Evolutionary conservation across 2,329 filamentous ascomycete genomes (phyloP).

Genomic region (Xylariaceae sp.): DNA sequence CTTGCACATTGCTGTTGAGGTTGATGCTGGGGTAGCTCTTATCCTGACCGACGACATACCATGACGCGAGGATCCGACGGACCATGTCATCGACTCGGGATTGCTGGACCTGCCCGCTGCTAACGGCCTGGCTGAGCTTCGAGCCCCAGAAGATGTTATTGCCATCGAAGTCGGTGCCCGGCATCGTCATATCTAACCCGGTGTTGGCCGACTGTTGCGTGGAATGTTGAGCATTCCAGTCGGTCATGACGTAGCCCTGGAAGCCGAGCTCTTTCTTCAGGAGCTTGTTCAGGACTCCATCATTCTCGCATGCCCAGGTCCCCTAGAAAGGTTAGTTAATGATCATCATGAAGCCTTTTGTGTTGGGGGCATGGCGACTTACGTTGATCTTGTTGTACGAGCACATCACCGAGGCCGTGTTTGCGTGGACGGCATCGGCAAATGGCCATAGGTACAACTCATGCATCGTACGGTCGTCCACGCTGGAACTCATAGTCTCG

Average conservation of each 20-base stretch:
- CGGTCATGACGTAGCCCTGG: conserved; percentile 63
- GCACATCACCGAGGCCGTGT: conserved; percentile 73
- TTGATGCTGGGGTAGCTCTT: conserved; percentile 58
- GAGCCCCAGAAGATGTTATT: conserved; percentile 62
- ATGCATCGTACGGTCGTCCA: conserved; percentile 71
- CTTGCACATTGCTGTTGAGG: conserved; percentile 61
- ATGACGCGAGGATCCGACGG: conserved; percentile 67
- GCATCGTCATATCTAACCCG: conserved; percentile 85
- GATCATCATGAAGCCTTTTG: not conserved
- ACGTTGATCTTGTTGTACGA: conserved; percentile 75
- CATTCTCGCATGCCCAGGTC: conserved; percentile 71
- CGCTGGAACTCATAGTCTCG: conserved; percentile 60
- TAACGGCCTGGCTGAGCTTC: conserved; percentile 59
- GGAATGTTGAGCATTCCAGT: conserved; percentile 80
- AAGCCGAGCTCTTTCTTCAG: conserved; percentile 79
- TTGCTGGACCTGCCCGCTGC: conserved; percentile 63
- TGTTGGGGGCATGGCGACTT: not conserved
- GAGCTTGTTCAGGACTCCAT: conserved; percentile 64
- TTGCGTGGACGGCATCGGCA: conserved; percentile 70
- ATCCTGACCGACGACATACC: conserved; percentile 65
- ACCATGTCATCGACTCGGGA: conserved; percentile 72
- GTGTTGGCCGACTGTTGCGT: conserved; percentile 70
- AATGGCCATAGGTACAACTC: conserved; percentile 74
- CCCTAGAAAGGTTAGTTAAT: conserved; percentile 37
- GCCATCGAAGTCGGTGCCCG: conserved; percentile 67